Conservation (phyloP, 805 yeast genomes). For the Starmerella asiatica region DNA sequence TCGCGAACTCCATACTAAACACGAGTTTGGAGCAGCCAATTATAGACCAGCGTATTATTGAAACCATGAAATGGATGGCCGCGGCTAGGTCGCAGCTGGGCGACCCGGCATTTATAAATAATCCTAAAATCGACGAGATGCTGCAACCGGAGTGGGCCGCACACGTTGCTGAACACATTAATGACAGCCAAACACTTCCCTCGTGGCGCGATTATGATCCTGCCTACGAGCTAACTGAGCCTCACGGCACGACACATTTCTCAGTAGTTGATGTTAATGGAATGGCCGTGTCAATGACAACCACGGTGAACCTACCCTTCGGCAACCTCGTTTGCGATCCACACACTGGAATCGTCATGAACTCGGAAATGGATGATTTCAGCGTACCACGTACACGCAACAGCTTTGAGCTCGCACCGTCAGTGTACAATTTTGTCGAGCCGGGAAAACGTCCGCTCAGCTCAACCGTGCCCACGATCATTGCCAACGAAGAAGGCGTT, state of each 20-base stretch:
- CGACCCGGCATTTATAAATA: constrained; percentile 34
- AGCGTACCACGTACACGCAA: constrained; percentile 56
- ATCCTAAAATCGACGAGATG: constrained; percentile 34
- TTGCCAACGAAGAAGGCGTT: constrained; percentile 29
- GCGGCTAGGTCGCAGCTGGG: constrained; percentile 78
- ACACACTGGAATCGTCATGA: constrained; percentile 65
- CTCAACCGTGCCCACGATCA: constrained; percentile 65
- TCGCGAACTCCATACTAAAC: constrained; percentile 38
- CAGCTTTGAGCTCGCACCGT: constrained; percentile 70
- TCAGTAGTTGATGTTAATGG: constrained; percentile 60
- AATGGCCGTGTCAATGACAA: constrained; percentile 75
- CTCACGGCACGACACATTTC: constrained; percentile 84
- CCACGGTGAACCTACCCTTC: constrained; percentile 72
- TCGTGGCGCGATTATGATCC: constrained; percentile 67
- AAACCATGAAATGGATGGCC: constrained; percentile 89
- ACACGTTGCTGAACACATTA: constrained; percentile 37
- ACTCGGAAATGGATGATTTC: constrained; percentile 92
- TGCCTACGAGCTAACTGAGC: constrained; percentile 58
- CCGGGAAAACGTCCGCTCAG: constrained; percentile 77
- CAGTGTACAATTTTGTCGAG: constrained; percentile 58
- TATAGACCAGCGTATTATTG: constrained; percentile 56
- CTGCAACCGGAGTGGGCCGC: constrained; percentile 46
- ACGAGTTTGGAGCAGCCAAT: constrained; percentile 22
- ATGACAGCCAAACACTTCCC: constrained; percentile 41
- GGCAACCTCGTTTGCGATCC: constrained; percentile 78